phyloP scores from a whole-genome alignment of 768 basidiomycete species.

The Russula griseocarnosa region DNA sequence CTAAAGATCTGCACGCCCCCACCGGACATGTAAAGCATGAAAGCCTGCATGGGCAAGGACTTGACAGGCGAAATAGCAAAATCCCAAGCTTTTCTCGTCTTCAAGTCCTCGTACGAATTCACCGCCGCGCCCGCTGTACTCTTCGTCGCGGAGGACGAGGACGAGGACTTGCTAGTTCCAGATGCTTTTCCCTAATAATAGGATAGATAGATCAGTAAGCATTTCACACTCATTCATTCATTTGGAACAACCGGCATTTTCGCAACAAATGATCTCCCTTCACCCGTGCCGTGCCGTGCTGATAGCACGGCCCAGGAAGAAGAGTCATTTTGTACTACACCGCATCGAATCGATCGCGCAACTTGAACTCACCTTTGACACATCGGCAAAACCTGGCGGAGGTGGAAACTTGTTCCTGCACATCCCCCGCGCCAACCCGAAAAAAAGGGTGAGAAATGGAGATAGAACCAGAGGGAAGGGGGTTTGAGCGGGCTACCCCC shows the following conservation, averaged over 20 bases:
- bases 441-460: background rate
- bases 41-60: conserved; percentile 91
- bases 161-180: conserved; percentile 35
- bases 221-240: background rate
- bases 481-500: background rate
- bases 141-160: background rate
- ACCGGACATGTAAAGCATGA: conserved; percentile 99
- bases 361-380: conserved; percentile 16
- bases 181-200: conserved; percentile 40
- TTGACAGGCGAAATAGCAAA: conserved; percentile 82
- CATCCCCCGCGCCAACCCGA: background rate
- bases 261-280: no score
- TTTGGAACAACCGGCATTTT: no score
- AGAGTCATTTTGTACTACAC: background rate
- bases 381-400: conserved; percentile 20
- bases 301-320: no score
- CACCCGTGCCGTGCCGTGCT: no score
- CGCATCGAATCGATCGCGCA: background rate
- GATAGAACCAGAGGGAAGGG: background rate
- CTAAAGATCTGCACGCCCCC: conserved; percentile 95
- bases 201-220: background rate
- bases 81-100: conserved; percentile 82
- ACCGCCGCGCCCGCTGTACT: no score
- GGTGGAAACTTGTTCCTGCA: conserved; percentile 13
- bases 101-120: conserved; percentile 58